These are phyloP conservation scores for Leccinellum albellum DNA, from an alignment of 768 basidiomycete species.

Conservation along the genomic window DNA sequence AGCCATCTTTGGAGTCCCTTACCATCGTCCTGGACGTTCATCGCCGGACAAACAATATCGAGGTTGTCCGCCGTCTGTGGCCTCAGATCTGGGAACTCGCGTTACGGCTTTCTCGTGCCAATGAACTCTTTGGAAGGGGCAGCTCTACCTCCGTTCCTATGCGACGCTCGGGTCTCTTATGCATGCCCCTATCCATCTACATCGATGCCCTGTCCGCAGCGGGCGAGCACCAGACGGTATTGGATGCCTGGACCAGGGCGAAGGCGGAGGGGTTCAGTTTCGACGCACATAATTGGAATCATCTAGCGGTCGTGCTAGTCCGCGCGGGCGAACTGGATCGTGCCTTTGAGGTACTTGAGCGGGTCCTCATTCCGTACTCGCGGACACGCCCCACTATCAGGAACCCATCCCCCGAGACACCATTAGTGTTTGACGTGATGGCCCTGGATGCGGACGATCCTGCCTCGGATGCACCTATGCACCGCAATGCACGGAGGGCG, in stretches of 20 bases:
- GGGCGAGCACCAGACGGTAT: constrained; percentile 59
- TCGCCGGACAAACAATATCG: constrained; percentile 52
- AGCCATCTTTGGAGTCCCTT: constrained; percentile 57
- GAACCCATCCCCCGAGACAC: constrained; percentile 36
- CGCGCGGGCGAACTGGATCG: constrained; percentile 79
- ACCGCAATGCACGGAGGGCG: constrained; percentile 23
- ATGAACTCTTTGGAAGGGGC: constrained; percentile 31
- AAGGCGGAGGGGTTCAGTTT: constrained; percentile 65
- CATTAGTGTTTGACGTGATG: constrained; percentile 37
- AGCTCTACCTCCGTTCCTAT: constrained; percentile 2
- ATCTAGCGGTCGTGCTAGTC: constrained; percentile 69
- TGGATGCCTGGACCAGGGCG: constrained; percentile 63
- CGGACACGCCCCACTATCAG: constrained; percentile 25
- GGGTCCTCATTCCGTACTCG: constrained; percentile 64
- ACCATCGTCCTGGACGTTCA: constrained; percentile 71
- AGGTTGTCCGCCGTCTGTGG: constrained; percentile 63
- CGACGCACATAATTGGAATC: constrained; percentile 91
- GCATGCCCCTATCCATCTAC: constrained; percentile 75
- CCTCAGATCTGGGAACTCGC: constrained; percentile 61
- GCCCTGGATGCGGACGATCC: constrained; percentile 23
- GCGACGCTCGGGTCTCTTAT: constrained; percentile 55
- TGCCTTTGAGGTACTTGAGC: constrained; percentile 79
- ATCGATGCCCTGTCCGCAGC: constrained; percentile 69
- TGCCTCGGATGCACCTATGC: constrained; percentile 31
- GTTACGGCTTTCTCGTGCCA: constrained; percentile 35